A percentile compares a stretch with the other conserved stretches of the same genome.
Evolutionary conservation across 2,329 filamentous ascomycete species (phyloP).

Genomic region (Fusarium brevicatenulatum): DNA sequence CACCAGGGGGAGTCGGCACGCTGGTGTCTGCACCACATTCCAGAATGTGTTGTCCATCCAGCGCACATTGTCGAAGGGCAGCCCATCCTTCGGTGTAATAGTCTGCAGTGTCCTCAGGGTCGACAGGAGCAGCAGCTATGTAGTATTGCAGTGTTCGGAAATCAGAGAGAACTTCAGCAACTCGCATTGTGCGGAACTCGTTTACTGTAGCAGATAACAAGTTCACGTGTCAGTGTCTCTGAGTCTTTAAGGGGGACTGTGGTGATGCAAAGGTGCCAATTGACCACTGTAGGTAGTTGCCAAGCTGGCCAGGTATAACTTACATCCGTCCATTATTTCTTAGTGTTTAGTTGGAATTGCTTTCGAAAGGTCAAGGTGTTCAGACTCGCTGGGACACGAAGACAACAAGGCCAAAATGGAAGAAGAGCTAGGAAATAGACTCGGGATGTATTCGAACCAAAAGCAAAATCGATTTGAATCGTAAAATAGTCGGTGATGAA

Average conservation of each 20-base stretch:
- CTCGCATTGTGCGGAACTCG: constrained; percentile 66
- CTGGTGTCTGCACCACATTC: constrained; percentile 71
- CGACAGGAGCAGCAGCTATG: constrained; percentile 66
- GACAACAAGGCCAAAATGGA: background rate
- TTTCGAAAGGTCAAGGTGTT: constrained; percentile 11
- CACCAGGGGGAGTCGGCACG: constrained; percentile 64
- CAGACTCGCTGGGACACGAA: background rate
- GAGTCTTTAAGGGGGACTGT: background rate
- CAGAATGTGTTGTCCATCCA: constrained; percentile 72
- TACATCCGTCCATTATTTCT: constrained; percentile 44
- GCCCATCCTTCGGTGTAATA: constrained; percentile 73
- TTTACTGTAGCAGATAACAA: constrained; percentile 59
- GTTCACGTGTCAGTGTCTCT: constrained; percentile 33
- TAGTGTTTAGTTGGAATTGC: constrained; percentile 2
- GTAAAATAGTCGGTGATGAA: constrained; percentile 12
- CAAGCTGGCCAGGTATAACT: constrained; percentile 23
- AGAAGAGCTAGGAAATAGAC: background rate
- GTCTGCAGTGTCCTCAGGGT: constrained; percentile 66
- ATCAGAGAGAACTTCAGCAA: constrained; percentile 70
- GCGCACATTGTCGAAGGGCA: constrained; percentile 67
- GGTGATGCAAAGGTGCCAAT: constrained; percentile 6
- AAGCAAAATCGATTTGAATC: constrained; percentile 1
- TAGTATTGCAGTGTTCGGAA: constrained; percentile 71
- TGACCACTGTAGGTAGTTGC: constrained; percentile 4
- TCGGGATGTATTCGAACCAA: constrained; percentile 11